These are phyloP conservation scores for Xylariomycetidae sp. DNA, from an alignment of 2,329 filamentous ascomycete species.

Conservation along the genomic window DNA sequence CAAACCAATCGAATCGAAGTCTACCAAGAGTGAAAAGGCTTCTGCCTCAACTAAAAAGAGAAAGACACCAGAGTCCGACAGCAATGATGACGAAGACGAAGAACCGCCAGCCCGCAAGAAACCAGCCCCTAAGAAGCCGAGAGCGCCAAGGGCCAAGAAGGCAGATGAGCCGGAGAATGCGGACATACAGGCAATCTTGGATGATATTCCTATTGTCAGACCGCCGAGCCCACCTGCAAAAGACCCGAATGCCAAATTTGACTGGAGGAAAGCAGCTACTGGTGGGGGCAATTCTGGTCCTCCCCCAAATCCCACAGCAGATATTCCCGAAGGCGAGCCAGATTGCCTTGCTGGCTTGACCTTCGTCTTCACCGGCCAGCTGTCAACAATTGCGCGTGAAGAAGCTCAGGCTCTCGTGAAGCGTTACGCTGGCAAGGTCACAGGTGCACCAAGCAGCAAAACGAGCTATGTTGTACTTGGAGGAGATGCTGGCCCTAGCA, in stretches of 20 bases:
- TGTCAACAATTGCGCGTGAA: slow-evolving; percentile 75
- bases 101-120: slow-evolving; percentile 48
- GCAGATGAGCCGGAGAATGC: slow-evolving; percentile 62
- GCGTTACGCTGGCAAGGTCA: slow-evolving; percentile 89
- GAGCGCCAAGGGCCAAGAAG: slow-evolving; percentile 60
- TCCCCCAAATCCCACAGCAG: slow-evolving; percentile 58
- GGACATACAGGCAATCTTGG: slow-evolving; percentile 76
- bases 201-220: slow-evolving; percentile 77
- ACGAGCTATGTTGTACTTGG: slow-evolving; percentile 93
- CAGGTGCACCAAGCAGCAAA: slow-evolving; percentile 78
- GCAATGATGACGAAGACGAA: slow-evolving; percentile 48
- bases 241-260: slow-evolving; percentile 69
- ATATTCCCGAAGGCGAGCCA: slow-evolving; percentile 77
- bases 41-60: slow-evolving; percentile 44
- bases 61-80: slow-evolving; percentile 53
- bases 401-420: slow-evolving; percentile 86
- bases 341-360: slow-evolving; percentile 86
- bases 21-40: slow-evolving; percentile 26
- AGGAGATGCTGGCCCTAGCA: slow-evolving; percentile 86
- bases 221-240: slow-evolving; percentile 79
- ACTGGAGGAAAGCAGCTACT: slow-evolving; percentile 62
- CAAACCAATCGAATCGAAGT: slow-evolving; percentile 22
- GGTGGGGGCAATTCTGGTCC: slow-evolving; percentile 59
- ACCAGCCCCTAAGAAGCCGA: slow-evolving; percentile 52
- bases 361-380: slow-evolving; percentile 92